Base-by-base conservation (phyloP, 192 early-diverging fungal genomes). In the Backusella tarrabulga region DNA sequence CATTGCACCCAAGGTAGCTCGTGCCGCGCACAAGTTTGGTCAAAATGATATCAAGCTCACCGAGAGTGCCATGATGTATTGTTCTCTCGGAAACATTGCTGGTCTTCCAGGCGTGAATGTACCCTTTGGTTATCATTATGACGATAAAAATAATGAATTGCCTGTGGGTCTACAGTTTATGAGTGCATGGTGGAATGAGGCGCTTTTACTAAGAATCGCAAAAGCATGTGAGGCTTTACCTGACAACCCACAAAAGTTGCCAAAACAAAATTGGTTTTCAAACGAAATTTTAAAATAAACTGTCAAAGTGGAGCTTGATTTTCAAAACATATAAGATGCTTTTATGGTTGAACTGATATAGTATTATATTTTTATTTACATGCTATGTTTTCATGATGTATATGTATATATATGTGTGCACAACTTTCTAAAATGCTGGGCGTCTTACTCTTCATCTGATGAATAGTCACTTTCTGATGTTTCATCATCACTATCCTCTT, bases 121-220 rank as follows among this genome's bases (percentile, higher is more conserved):
- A 23, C 91, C 92, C 14, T 85, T 86, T 35, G 92, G 92, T 0
- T 91, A 87, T 67, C 76, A 84, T 21, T 6, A 11, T 29, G 52
- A 54, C 8, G 52, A 9, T 21, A n/a, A 54, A n/a, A 54, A 21
- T 6, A 75, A 83, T 6, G 86, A 85, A 15, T 74, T 93, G n/a
- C 92, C 92, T 7, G 84, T 92, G 42, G 91, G 88, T 38, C 73
- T 92, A 56, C 92, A 93, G 71, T 89, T 93, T 69, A 88, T 90
- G 85, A 83, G 85, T 2, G 81, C 87, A 70, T 93, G 92, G 92
- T 92, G 86, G 84, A 83, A 92, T 75, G 92, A 93, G 77, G 89
- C 83, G 34, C 41, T 85, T 19, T 76, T 93, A 7, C 78, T 92
- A 32, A 80, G 91, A 21, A 80, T 92, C 38, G 92, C 90, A 2